phyloP scores from a whole-genome alignment of 2,329 filamentous ascomycete genomes.

The Scortechinia acanthostroma region DNA sequence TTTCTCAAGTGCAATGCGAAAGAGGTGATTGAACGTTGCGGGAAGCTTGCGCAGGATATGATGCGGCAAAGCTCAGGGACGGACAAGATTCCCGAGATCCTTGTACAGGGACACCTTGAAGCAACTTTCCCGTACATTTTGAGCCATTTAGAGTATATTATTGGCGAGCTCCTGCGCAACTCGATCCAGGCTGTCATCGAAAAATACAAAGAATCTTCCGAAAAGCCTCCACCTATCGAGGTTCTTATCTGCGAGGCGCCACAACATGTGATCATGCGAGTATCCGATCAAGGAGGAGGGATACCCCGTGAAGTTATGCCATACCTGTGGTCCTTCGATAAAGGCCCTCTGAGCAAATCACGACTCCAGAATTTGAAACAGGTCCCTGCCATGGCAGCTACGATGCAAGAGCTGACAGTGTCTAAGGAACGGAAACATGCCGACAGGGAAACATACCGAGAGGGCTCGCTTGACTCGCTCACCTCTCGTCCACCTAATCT shows the following conservation, averaged over 20 bases:
- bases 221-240: constrained; percentile 74
- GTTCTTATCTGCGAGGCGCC: constrained; percentile 89
- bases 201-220: constrained; percentile 5
- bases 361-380: constrained; percentile 78
- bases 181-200: constrained; percentile 90
- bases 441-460: constrained; percentile 19
- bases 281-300: constrained; percentile 91
- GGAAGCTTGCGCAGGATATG: constrained; percentile 67
- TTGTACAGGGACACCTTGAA: constrained; percentile 74
- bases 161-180: constrained; percentile 89
- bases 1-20: constrained; percentile 87
- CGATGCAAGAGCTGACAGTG: constrained; percentile 74
- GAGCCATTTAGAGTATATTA: constrained; percentile 91
- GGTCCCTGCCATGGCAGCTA: constrained; percentile 87
- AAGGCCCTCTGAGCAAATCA: constrained; percentile 72
- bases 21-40: constrained; percentile 81
- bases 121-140: constrained; percentile 95
- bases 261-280: constrained; percentile 90
- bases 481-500: constrained; percentile 79
- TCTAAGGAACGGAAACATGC: constrained; percentile 16
- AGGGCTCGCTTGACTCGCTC: constrained; percentile 71
- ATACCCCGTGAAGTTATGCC: constrained; percentile 79
- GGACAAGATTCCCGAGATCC: constrained; percentile 71
- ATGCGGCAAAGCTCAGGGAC: constrained; percentile 70
- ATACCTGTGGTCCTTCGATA: constrained; percentile 93